Percentiles rank a stretch among this genome's conserved stretches.
Evolutionary conservation across 805 yeast species (phyloP).

Genomic region (Kuraishia capsulata): DNA sequence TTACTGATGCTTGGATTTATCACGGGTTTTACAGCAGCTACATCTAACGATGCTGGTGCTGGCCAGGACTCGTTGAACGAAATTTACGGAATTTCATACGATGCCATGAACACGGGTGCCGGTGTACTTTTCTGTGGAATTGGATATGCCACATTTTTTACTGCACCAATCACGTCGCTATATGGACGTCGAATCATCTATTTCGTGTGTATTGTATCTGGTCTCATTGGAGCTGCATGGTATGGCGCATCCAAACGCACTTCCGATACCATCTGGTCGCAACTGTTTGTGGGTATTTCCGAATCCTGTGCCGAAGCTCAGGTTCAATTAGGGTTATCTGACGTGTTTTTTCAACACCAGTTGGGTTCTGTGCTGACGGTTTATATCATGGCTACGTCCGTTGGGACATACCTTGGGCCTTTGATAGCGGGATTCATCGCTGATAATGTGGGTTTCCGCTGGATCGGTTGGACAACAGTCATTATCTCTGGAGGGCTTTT

Average conservation of each 20-base stretch:
- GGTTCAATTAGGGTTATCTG: constrained; percentile 34
- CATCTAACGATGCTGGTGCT: constrained; percentile 40
- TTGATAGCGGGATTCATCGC: constrained; percentile 49
- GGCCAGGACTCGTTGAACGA: constrained; percentile 35
- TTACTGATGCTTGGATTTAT: constrained; percentile 28
- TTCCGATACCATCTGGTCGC: constrained; percentile 37
- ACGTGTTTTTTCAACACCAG: constrained; percentile 37
- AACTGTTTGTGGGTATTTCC: constrained; percentile 33
- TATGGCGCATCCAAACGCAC: constrained; percentile 25
- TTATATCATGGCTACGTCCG: constrained; percentile 36
- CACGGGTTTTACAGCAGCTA: constrained; percentile 39
- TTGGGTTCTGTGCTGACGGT: constrained; percentile 40
- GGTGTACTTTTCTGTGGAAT: constrained; percentile 37
- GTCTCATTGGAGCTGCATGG: constrained; percentile 35
- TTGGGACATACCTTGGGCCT: constrained; percentile 43
- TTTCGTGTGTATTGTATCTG: constrained; percentile 29
- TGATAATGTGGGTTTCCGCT: constrained; percentile 44
- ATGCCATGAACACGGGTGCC: constrained; percentile 38
- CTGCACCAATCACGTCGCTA: constrained; percentile 34
- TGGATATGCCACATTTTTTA: constrained; percentile 32
- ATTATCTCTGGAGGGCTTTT: constrained; percentile 52
- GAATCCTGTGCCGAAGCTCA: constrained; percentile 39
- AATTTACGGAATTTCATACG: constrained; percentile 32
- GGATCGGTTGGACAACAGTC: constrained; percentile 69
- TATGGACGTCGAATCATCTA: constrained; percentile 36